Base-by-base conservation (phyloP, 306 rosid species). In the Quercus suber region DNA sequence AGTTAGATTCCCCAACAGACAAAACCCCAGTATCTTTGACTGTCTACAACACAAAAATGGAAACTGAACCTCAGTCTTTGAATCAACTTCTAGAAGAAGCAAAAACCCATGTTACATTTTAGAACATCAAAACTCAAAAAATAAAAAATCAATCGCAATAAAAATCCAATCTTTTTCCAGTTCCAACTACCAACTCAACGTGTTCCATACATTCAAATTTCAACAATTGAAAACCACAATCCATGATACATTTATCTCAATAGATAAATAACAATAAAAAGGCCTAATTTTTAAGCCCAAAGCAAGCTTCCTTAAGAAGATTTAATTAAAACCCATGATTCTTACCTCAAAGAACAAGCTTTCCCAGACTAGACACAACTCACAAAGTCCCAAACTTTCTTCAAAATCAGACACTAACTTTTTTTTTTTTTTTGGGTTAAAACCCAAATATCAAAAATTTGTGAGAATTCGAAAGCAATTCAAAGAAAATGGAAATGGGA, bases 331-430 rank as follows among this genome's bases (percentile, higher is more conserved):
- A 68, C 53, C 70, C 78, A 37, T 21, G 31, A 33, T 57, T 76
- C 68, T 84, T 84, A 84, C 87, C 87, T 71, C 75, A 45, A 55
- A 61, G 51, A 5, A 55, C 61, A 3, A 64, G 43, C 15, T 75
- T 11, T 55, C 51, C 51, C 31, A 13, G 60, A 37, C 53, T 18
- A 19, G 52, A 67, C 57, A 78, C 73, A 73, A 55, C 76, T 37
- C 60, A 74, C 53, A 74, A 72, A 55, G 11, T 71, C 45, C 12
- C 11, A 21, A n/a, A 61, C 59, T 59, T 28, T 79, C 63, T 14
- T 30, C 15, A 17, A 33, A 51, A 58, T 27, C 59, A 64, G 25
- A 31, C 49, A 35, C 59, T 19, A 14, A 35, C 10, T 67, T 25
- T 1, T 23, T 49, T 4, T 49, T 4, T 7, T 23, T n/a, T 19